Conservation (phyloP, 352 stramenopile species). For the Globisporangium solare region DNA sequence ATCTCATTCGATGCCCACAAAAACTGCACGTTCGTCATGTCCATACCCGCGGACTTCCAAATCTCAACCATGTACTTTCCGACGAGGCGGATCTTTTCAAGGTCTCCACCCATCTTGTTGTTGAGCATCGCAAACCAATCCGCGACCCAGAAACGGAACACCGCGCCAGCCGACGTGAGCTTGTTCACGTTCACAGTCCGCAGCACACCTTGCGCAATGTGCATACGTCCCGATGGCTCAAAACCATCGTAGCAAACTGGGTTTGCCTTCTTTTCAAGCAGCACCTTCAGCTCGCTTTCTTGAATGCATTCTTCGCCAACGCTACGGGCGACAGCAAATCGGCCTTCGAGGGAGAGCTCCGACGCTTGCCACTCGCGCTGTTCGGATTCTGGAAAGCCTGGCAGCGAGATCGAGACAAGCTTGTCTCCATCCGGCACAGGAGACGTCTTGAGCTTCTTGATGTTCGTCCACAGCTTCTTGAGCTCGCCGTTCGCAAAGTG, state of each 20-base stretch:
- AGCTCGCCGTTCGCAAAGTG: conserved; percentile 94
- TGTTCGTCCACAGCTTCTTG: conserved; percentile 94
- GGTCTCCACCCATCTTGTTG: conserved; percentile 98
- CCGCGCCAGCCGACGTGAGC: conserved; percentile 89
- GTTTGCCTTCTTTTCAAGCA: conserved; percentile 88
- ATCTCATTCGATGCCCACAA: conserved; percentile 97
- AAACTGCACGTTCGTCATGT: conserved; percentile 98
- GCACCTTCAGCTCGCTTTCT: conserved; percentile 77
- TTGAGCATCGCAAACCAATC: conserved; percentile 99
- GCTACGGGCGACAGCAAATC: conserved; percentile 71
- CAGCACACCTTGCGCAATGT: conserved; percentile 97
- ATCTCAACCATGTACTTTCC: conserved; percentile 99
- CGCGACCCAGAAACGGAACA: conserved; percentile 99
- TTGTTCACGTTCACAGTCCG: conserved; percentile 97
- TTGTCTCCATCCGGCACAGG: conserved; percentile 62
- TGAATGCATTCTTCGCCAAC: conserved; percentile 93
- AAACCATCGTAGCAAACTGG: conserved; percentile 98
- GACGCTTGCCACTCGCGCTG: conserved; percentile 73
- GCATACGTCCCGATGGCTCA: conserved; percentile 98
- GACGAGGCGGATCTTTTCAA: conserved; percentile 96
- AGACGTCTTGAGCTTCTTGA: conserved; percentile 87
- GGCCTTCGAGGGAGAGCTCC: conserved; percentile 72
- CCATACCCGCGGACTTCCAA: conserved; percentile 99
- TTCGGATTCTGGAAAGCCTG: conserved; percentile 55
- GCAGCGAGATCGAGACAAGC: conserved; percentile 55